Conservation (phyloP, 768 basidiomycete species). For the Lentinula boryana region DNA sequence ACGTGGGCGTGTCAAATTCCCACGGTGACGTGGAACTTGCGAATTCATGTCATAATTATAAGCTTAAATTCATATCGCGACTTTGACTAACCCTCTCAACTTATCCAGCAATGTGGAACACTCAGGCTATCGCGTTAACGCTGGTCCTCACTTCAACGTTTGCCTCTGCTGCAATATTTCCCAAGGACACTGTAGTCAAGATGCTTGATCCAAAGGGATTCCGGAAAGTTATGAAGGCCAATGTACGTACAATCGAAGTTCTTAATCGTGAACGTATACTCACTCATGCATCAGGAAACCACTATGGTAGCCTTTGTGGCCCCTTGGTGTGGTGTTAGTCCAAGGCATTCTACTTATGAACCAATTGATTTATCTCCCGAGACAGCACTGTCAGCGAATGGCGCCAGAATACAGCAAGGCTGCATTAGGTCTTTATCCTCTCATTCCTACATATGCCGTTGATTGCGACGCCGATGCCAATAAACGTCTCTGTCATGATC, state of each 20-base stretch:
- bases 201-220: conserved; percentile 67
- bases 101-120: conserved; percentile 24
- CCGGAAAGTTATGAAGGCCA: conserved; percentile 64
- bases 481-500: conserved; percentile 75
- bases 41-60: not conserved
- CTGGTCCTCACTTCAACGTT: conserved; percentile 38
- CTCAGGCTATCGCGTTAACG: conserved; percentile 26
- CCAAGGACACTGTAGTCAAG: conserved; percentile 58
- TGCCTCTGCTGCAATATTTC: conserved; percentile 46
- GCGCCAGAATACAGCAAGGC: conserved; percentile 84
- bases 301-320: conserved; percentile 87
- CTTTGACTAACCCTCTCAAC: not conserved
- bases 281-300: conserved; percentile 44
- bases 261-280: not conserved
- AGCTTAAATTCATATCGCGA: too few relatives aligned
- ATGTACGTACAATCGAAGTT: conserved; percentile 41
- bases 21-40: conserved; percentile 2
- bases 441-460: conserved; percentile 88
- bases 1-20: not conserved
- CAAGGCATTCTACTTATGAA: not conserved
- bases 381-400: conserved; percentile 78
- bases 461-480: conserved; percentile 85
- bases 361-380: not conserved
- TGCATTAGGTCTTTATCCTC: conserved; percentile 68
- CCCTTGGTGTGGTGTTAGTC: conserved; percentile 86